Evolutionary conservation across 2,329 filamentous ascomycete genomes (phyloP).

Genomic region (Colletotrichum gloeosporioides): DNA sequence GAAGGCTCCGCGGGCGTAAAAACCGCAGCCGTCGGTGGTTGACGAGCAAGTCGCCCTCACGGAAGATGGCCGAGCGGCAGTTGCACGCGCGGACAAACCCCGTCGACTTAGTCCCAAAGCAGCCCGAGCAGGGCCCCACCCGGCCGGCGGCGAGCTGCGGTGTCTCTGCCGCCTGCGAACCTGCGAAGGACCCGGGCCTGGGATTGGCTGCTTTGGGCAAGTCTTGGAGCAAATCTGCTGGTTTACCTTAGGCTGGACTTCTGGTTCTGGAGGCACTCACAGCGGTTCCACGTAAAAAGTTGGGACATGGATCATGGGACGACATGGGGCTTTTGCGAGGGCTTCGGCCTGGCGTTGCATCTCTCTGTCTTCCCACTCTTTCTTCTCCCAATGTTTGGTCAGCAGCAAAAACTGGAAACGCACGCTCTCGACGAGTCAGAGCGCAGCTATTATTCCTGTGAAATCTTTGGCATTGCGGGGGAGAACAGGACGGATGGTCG

Average conservation of each 20-base stretch:
- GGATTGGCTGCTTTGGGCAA: neutral
- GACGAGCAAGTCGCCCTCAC: neutral
- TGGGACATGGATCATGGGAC: neutral
- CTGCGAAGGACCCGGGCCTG: neutral
- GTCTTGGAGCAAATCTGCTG: neutral
- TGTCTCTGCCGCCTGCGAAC: neutral
- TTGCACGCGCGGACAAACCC: conserved; percentile 4
- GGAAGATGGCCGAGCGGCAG: conserved; percentile 19
- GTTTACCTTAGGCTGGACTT: neutral
- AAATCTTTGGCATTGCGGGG: neutral
- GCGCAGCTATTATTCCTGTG: neutral
- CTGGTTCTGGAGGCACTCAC: neutral
- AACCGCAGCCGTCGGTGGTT: neutral
- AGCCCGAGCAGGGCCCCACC: neutral
- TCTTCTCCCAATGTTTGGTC: neutral
- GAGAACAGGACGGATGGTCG: neutral
- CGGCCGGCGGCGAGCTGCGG: conserved; percentile 12
- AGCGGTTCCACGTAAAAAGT: neutral
- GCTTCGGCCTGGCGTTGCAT: neutral
- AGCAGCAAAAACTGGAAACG: neutral
- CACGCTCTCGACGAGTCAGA: conserved; percentile 8
- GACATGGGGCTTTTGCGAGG: neutral
- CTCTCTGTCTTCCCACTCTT: neutral
- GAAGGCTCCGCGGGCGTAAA: neutral
- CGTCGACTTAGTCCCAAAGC: conserved; percentile 1